Conservation (phyloP, 2,329 filamentous ascomycete genomes). For the Stenocarpella maydis region DNA sequence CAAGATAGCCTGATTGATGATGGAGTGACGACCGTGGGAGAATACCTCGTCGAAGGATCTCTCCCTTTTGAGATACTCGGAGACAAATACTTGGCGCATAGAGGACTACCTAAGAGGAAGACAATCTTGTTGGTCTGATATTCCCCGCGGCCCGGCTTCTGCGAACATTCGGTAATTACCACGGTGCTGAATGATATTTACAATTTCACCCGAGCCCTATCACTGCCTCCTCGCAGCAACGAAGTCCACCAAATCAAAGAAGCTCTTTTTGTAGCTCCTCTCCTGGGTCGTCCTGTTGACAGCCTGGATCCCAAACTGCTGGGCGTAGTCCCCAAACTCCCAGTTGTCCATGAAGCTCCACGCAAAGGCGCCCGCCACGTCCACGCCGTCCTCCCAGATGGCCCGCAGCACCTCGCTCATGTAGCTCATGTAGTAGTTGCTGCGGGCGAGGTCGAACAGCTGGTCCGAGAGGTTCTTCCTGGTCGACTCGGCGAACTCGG, state of each 20-base stretch:
- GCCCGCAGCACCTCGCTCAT: constrained; percentile 63
- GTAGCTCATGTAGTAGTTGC: constrained; percentile 62
- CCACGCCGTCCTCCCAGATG: constrained; percentile 63
- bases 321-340: constrained; percentile 56
- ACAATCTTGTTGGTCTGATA: neutral
- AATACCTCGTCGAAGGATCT: neutral
- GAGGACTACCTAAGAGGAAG: neutral
- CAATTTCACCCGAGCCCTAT: neutral
- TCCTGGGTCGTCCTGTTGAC: constrained; percentile 62
- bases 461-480: constrained; percentile 56
- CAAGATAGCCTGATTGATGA: neutral
- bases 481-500: constrained; percentile 56
- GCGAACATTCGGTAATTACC: too few relatives aligned
- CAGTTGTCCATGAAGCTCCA: constrained; percentile 64
- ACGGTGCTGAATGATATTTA: too few relatives aligned
- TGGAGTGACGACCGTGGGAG: neutral
- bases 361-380: constrained; percentile 61
- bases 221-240: constrained; percentile 39
- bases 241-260: constrained; percentile 66
- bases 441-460: constrained; percentile 61
- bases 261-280: constrained; percentile 63
- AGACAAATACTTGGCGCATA: neutral
- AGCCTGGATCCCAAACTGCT: constrained; percentile 64
- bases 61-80: constrained; percentile 7
- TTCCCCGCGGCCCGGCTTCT: too few relatives aligned